phyloP scores from a whole-genome alignment of 2,329 filamentous ascomycete species.

The Ophiosphaerella korrae region DNA sequence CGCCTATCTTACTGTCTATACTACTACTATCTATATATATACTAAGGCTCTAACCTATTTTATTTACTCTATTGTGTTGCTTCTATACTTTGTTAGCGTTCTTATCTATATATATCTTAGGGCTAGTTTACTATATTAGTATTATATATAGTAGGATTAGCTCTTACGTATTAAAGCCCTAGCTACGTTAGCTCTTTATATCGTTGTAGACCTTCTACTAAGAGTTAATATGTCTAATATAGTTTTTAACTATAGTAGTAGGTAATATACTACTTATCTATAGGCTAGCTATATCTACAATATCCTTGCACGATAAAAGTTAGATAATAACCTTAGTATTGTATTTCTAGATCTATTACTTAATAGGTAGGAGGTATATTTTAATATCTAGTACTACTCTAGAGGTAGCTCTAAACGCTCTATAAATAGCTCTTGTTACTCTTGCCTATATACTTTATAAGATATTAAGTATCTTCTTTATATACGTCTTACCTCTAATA shows the following conservation, averaged over 20 bases:
- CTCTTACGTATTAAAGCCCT: slow-evolving; percentile 12
- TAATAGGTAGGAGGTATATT: slow-evolving; percentile 16
- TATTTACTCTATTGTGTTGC: slow-evolving; percentile 16
- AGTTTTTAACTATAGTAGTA: slow-evolving; percentile 4
- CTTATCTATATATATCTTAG: slow-evolving; percentile 15
- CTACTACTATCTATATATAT: slow-evolving; percentile 29
- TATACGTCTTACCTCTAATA: slow-evolving; percentile 19
- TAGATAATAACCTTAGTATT: slow-evolving; percentile 15
- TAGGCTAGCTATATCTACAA: slow-evolving; percentile 11
- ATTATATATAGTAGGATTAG: slow-evolving; percentile 19
- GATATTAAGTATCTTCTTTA: slow-evolving; percentile 16
- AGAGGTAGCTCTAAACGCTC: slow-evolving; percentile 29
- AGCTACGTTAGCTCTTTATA: slow-evolving; percentile 9
- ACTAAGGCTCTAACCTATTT: slow-evolving; percentile 15
- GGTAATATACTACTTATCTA: slow-evolving; percentile 2
- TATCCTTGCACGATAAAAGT: slow-evolving; percentile 13
- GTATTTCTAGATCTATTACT: slow-evolving; percentile 20
- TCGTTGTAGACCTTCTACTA: slow-evolving; percentile 17
- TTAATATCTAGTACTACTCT: slow-evolving; percentile 24
- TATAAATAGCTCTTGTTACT: slow-evolving; percentile 24
- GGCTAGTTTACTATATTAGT: slow-evolving; percentile 12
- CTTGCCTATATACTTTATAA: slow-evolving; percentile 23
- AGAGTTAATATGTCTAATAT: slow-evolving; percentile 7
- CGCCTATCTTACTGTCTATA: slow-evolving; percentile 18
- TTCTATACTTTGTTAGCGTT: slow-evolving; percentile 12